Evolutionary conservation across 768 basidiomycete species (phyloP), one percentile per base, ranked within the genome.

Genomic region (Boletus barrowsii): DNA sequence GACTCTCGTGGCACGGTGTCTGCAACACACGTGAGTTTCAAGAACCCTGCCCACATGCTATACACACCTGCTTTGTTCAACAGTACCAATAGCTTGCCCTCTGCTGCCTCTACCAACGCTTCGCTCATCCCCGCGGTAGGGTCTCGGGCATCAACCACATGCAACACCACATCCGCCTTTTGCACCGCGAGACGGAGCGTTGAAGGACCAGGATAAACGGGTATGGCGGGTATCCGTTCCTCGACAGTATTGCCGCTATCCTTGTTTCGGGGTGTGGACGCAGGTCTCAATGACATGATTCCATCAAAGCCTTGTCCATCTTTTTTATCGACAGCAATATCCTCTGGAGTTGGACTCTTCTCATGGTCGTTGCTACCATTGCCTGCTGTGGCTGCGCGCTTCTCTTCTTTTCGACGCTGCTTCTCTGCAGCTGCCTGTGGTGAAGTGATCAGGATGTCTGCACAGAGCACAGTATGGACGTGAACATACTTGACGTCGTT

Each of bases 111-210:
- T 18, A 73, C 70, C 45, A 86, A 68, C 20, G 78, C 71, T 66
- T 94, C 90, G 62, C 87, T 90, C 47, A 92, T 78, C 65, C 80
- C 85, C 18, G 88, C 76, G 11, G 81, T 67, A 11, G 94, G 93
- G 67, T 96, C 94, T 45, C 92, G 79, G 2, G 87, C 88, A 66
- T 96, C 94, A 42, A 96, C 77, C 14, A 96, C 82, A 68, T 93
- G 77, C 22, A 95, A 55, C 3, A 94, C 69, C 7, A 91, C 86
- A 68, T 97, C 90, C 33, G 91, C 86, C 51, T 78, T 77, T 58
- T 90, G 83, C 54, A 96, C 65, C 6, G 88, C 91, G 17, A 60
- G 49, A 14, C 64, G 69, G 3, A 72, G 47, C 46, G 66, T 67
- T 5, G 48, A 48, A 44, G 69, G 69, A 42, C 69, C 70, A 13